Evolutionary conservation across 164 flowering plant genomes (phyloP), one percentile per base, ranked within the genome.

Genomic region (Taxillus chinensis): DNA sequence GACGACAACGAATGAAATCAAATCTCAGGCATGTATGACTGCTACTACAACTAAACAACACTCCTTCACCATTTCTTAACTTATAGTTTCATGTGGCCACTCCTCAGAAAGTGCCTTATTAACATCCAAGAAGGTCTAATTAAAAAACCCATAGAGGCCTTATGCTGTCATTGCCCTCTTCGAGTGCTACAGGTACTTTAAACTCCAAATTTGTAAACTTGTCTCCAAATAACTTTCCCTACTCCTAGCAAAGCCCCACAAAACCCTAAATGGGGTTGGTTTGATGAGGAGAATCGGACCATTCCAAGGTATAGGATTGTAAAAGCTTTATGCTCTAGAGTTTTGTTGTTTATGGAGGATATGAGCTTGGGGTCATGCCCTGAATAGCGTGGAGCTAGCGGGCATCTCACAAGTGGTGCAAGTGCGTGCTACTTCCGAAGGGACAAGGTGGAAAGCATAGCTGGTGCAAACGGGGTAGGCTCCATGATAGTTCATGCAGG

Each of bases 51-150:
- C 45, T 16, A 58, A 27, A 59, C 62, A n/a, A 4, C n/a, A n/a
- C n/a, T 60, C 68, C 4, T 66, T 57, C 27, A 55, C 74, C 0
- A 64, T 68, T 5, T 70, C 80, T 12, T 68, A 73, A 73, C 75
- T 74, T 59, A 64, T 70, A 2, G 68, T 61, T 40, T 60, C 73
- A 63, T 68, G 77, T 60, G 78, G 77, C 59, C 56, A 73, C 39
- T 54, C 78, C 41, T 54, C 55, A 56, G 42, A 74, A 52, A 40
- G 55, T 4, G 80, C 77, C 41, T 4, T 65, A 13, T 42, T 7
- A 8, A 70, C 56, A 8, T 64, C 72, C 48, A 9, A 64, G 41
- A 45, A 43, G 5, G 14, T 69, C 0, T 8, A 61, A 2, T 66
- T 71, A 17, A 50, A 64, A 51, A 64, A 62, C 60, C 68, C 67